Base-by-base conservation (phyloP, 306 rosid genomes). In the Trifolium pratense region DNA sequence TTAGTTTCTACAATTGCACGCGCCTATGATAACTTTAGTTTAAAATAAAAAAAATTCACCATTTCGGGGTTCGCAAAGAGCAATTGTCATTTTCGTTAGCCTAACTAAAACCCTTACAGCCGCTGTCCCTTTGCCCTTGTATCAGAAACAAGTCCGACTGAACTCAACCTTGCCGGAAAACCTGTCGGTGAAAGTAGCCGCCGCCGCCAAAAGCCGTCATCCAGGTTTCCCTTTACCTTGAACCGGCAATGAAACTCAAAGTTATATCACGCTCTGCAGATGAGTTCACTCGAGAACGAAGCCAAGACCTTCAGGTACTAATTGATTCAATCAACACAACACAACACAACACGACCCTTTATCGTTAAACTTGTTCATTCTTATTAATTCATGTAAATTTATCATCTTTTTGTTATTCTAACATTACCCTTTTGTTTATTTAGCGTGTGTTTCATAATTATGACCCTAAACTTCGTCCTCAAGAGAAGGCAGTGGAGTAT, bases 221-320 rank as follows among this genome's bases (percentile, higher is more conserved):
- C 36, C 2, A 25, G 3, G 3, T 25, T 26, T 26, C 31, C 31
- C 4, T 3, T 26, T 26, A 3, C 31, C 31, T 26, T 26, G 29
- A 26, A 26, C 4, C 37, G 1, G 8, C 37, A 15, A 56, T 56
- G 98, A 91, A 83, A 84, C 88, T 93, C 73, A 91, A 94, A 80
- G 95, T 89, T 29, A 87, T 94, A 73, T 91, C 96, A 9, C 97
- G 99, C 51, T 87, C 96, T 32, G 68, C 84, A 0, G 99, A 91
- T 18, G 99, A 94, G 20, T 88, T 84, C 82, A 94, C 97, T 0
- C 87, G 93, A 36, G 99, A 94, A 80, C 87, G 99, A 74, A 91
- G 99, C 78, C 86, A 91, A 42, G 99, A 94, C 68, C 96, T 94
- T 63, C 98, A 91, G 87, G 98, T 93, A 87, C 93, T 90, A 43